Base-by-base conservation (phyloP, 1,139 yeast genomes). In the Diutina pseudorugosa region DNA sequence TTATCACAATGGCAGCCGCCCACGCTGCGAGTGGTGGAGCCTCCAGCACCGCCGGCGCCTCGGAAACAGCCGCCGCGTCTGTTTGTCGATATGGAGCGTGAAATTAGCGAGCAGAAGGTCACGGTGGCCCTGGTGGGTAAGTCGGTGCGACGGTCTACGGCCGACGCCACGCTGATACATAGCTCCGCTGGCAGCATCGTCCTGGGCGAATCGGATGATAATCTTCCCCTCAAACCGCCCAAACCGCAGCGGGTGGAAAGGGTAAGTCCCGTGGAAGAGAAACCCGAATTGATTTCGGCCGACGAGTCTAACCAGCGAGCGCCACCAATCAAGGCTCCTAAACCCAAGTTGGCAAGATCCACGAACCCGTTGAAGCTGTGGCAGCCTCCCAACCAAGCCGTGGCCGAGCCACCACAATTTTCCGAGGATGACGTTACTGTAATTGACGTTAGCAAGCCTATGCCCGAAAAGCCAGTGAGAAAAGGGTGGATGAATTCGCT, bases 81-180 rank as follows among this genome's bases (percentile, higher is more conserved):
- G 49, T 45, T 45, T 27, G 49, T 45, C 14, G 49, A 45, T 25
- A 45, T 45, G 49, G 49, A 45, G 27, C 25, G 27, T 20, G 49
- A 45, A 16, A n/a, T 45, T 4, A n/a, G 19, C n/a, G 41, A 16
- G 2, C 36, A 33, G 7, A 25, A 23, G n/a, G 40, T 27, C 9
- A 43, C 30, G 16, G 25, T 43, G 14, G 23, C 47, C 11, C 25
- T 25, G 18, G 47, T 43, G 9, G 25, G 25, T 19, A 43, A 43
- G n/a, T 16, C 33, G 47, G 47, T 43, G 8, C 12, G 16, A 9
- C 30, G 25, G 4, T 43, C 47, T 8, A 20, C 33, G 7, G 30
- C 25, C 18, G 47, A 43, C 12, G 25, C 11, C 14, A 21, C 16
- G 23, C 47, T 43, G 47, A 43, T 43, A n/a, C 23, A n/a, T 7